Evolutionary conservation across 179 eudicot species (phyloP), one percentile per base, ranked within the genome.

Genomic region (Gypsophila paniculata): DNA sequence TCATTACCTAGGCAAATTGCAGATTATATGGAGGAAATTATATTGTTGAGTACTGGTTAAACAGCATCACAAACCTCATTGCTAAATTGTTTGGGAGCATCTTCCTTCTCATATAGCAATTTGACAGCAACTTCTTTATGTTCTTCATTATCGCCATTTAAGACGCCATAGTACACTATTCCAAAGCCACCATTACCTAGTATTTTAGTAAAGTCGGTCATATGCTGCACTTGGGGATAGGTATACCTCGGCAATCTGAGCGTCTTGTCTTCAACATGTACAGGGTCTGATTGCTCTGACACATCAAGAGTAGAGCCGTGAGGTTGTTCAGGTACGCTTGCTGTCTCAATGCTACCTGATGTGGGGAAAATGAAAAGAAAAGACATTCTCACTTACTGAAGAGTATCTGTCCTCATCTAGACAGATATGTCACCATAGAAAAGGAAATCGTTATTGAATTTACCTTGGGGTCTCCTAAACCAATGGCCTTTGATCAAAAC

Each of bases 131-230:
- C 81, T 69, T 72, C 70, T 21, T 12, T 60, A 39, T 68, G 1
- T 29, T 29, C 34, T 29, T 29, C 34, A 29, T 29, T 29, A 29
- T 29, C 71, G 29, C 74, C 72, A 12, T 81, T 77, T 38, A 36
- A 34, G 67, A 74, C 61, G 34, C 85, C 85, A 61, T 65, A 32
- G 32, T 78, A 81, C 53, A 81, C 85, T 15, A 53, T 44, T 65
- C 81, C 87, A 73, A 53, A 76, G 1, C 79, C 83, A 22, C 87
- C 83, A 69, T 48, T 63, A n/a, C 87, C 85, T 17, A 81, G 61
- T 51, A 4, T 10, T 44, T 52, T 72, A 18, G 65, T 15, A 5
- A 84, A 79, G 11, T 12, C 61, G 0, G 85, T 84, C 78, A 79
- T 81, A 5, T 21, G 18, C 52, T 29, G 17, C 59, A 81, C 69